Percentiles rank a stretch among this genome's conserved stretches.
phyloP scores from a whole-genome alignment of 805 yeast species.

The Lipomyces japonicus region DNA sequence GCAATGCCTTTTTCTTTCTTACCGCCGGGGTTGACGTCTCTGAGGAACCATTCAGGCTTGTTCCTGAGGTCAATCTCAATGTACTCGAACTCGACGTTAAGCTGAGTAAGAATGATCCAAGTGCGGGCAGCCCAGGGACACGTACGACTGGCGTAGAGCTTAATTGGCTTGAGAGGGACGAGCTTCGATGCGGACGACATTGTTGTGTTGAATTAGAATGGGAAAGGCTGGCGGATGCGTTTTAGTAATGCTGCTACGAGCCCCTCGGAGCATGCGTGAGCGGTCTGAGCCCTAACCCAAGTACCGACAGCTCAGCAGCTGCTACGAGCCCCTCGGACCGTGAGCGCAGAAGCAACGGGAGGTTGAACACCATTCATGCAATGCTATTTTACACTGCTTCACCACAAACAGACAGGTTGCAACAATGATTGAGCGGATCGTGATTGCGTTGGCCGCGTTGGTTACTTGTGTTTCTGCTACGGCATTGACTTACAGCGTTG shows the following conservation, averaged over 20 bases:
- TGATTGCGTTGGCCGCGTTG: neutral
- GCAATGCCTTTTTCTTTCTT: slow-evolving; percentile 2
- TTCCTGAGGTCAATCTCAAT: slow-evolving; percentile 32
- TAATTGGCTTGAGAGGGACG: slow-evolving; percentile 31
- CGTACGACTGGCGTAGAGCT: slow-evolving; percentile 19
- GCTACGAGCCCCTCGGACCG: too few relatives aligned
- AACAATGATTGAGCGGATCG: too few relatives aligned
- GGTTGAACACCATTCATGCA: too few relatives aligned
- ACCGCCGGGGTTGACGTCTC: slow-evolving; percentile 33
- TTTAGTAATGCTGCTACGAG: too few relatives aligned
- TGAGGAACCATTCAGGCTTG: slow-evolving; percentile 35
- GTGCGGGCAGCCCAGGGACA: slow-evolving; percentile 37
- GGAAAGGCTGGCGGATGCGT: too few relatives aligned
- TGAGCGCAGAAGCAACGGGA: too few relatives aligned
- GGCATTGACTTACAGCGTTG: slow-evolving; percentile 64
- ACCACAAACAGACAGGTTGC: too few relatives aligned
- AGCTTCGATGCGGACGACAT: slow-evolving; percentile 19
- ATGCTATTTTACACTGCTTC: too few relatives aligned
- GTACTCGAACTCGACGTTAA: slow-evolving; percentile 32
- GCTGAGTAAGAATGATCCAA: slow-evolving; percentile 33
- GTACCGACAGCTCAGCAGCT: too few relatives aligned
- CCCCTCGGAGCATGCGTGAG: too few relatives aligned
- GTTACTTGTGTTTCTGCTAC: slow-evolving; percentile 21
- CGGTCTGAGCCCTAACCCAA: too few relatives aligned
- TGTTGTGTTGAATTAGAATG: too few relatives aligned